Base-by-base conservation (phyloP, 805 yeast species). In the Candida insectalens region DNA sequence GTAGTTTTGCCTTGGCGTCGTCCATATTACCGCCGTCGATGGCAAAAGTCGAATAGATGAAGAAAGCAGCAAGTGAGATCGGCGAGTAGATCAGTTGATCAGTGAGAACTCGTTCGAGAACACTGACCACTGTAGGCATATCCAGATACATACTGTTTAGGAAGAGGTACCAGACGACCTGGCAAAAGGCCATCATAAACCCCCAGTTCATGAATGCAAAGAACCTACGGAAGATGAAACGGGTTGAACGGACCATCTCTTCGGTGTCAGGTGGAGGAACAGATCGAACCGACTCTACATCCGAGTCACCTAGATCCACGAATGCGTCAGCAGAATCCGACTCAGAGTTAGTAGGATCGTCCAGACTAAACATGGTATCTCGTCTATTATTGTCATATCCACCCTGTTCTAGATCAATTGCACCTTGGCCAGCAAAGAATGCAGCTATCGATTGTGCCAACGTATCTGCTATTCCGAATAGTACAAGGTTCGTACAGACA, bases 31-130 rank as follows among this genome's bases (percentile, higher is more conserved):
- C 92, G 27, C 68, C 66, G 46, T 89, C 96, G 36, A 87, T 68
- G 2, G 84, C 75, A 36, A 81, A 70, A 12, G 92, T 83, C 27
- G 95, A 83, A 52, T 84, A 89, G 4, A 81, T 70, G 57, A 88
- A 83, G 54, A 92, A 89, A 27, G 75, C 70, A 22, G 78, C 76
- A 29, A 89, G 63, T 3, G 92, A 82, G 2, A 88, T 50, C 2
- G 98, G 98, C 1, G 96, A 87, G 53, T 79, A 92, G 38, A 87
- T 70, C 32, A 88, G 59, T 55, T 92, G 97, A 53, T 89, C 98
- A 0, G 94, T 80, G 36, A 89, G 59, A 0, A 85, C 96, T 36
- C 96, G 71, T 42, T 88, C 80, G 22, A 89, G 64, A 5, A 83
- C 94, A 36, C 87, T 83, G 2, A 88, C 79, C 39, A 83, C 68